Base-by-base conservation (phyloP, 306 rosid genomes). In the Sicyos baderoa region DNA sequence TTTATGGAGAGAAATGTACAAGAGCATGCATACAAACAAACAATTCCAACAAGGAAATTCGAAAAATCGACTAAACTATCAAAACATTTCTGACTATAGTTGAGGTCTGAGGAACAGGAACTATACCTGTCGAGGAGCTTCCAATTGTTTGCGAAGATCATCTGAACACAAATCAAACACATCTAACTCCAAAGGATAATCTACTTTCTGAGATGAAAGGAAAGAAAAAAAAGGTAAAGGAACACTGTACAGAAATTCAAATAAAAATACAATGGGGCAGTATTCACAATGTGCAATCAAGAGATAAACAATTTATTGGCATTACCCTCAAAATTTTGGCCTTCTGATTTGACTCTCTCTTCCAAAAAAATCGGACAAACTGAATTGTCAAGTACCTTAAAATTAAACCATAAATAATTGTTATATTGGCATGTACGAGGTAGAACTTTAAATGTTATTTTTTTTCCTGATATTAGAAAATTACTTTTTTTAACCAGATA, bases 331-430 rank as follows among this genome's bases (percentile, higher is more conserved):
- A 85, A 84, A 94, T 94, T 85, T 94, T 94, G 76, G 99, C 99
- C 84, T 94, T 94, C 64, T 94, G 97, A 77, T 90, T 90, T 47
- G 99, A 88, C 77, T 94, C 99, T 82, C 99, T 88, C 88, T 94
- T 94, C 99, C 99, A 94, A 86, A 94, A 94, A 80, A 94, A 94
- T 56, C 97, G 97, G 49, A 90, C 99, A 75, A 94, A 94, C 79
- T 94, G 99, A 85, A 94, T 53, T 21, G 99, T 94, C 86, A 94
- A 76, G 81, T 90, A 94, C 89, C 99, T 93, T 71, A 52, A 65
- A 59, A 73, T 67, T 9, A 14, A 35, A 72, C 75, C 21, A 32
- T 2, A 7, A 54, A 72, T 37, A 62, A 32, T 16, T 15, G 25
- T 79, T 52, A 55, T 57, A 67, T 50, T 9, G 8, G 42, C 59